A percentile compares a stretch with the other conserved stretches of the same genome.
Conservation (phyloP, 1,139 yeast species). For the Debaryomycetaceae sp. region DNA sequence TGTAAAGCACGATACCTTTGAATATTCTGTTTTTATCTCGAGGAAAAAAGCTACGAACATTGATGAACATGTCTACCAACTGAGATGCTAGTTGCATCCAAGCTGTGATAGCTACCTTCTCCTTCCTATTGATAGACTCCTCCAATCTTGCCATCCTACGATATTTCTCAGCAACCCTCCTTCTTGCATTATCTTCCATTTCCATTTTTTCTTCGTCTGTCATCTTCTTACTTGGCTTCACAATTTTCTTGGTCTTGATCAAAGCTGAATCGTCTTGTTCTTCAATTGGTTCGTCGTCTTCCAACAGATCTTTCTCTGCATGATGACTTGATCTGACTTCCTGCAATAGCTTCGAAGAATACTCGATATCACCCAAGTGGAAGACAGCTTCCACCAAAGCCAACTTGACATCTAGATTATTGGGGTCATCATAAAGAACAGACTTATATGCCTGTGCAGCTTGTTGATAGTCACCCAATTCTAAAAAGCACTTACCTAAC, state of each 20-base stretch:
- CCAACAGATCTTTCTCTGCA: constrained; percentile 13
- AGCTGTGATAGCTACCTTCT: constrained; percentile 60
- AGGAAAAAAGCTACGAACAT: constrained; percentile 75
- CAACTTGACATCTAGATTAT: constrained; percentile 67
- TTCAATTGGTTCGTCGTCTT: constrained; percentile 8
- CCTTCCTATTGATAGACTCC: constrained; percentile 51
- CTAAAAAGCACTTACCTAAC: constrained; percentile 76
- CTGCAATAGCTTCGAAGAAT: constrained; percentile 55
- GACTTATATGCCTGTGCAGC: constrained; percentile 66
- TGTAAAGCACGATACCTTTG: constrained; percentile 62
- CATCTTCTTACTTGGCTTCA: constrained; percentile 25
- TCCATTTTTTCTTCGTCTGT: constrained; percentile 57
- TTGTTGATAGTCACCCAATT: constrained; percentile 61
- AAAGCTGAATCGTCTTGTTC: constrained; percentile 15
- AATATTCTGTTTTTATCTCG: constrained; percentile 67
- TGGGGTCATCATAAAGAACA: constrained; percentile 56
- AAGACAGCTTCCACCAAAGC: constrained; percentile 81
- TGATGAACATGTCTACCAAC: constrained; percentile 75
- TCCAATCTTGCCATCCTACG: constrained; percentile 58
- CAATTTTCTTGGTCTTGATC: constrained; percentile 21
- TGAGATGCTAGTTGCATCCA: constrained; percentile 88
- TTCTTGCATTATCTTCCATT: constrained; percentile 55
- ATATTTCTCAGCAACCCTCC: constrained; percentile 63
- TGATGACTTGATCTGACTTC: constrained; percentile 41
- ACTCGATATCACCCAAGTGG: constrained; percentile 62